Evolutionary conservation across 2,329 filamentous ascomycete genomes (phyloP), one percentile per base, ranked within the genome.

Genomic region (Scytalidium lignicola): DNA sequence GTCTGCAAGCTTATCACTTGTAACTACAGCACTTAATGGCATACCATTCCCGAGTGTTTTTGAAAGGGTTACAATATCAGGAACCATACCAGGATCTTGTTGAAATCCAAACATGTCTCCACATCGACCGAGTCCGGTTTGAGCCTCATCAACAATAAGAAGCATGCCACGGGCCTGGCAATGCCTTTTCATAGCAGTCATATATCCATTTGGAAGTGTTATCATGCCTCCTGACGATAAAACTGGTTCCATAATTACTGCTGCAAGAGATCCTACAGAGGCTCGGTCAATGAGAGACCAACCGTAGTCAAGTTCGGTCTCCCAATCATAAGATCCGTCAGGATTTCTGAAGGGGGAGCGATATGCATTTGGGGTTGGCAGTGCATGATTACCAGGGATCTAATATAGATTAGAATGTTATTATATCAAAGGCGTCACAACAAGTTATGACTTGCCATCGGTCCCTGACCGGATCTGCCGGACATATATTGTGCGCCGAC

Each of bases 281-380:
- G 79, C 74, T 41, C 73, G 69, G 52, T 86, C 81, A 18, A 86
- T 69, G 64, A 85, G 68, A 17, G 69, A 68, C 72, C 79, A 86
- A 3, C 79, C 80, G 55, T 78, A 85, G 10, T 81, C 73, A 13
- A 86, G 65, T 60, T 86, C 83, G 0, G 78, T 75, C 55, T 81
- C 70, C 82, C 82, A 86, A 59, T 86, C 82, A 53, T 86, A 80
- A 0, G 72, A 73, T 1, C 80, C 80, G 53, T 85, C 80, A 0
- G 74, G 19, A 29, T 75, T 73, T 9, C 77, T 73, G 62, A 86
- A 86, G 0, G 75, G 70, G 0, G 81, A 84, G 3, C 81, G 75
- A 58, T 84, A 85, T 0, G 75, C 70, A 55, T 85, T 77, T 0
- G 82, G 82, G 0, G 78, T 72, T 0, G 82, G 82, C 29, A 86